A percentile compares a stretch with the other conserved stretches of the same genome.
Evolutionary conservation across 768 basidiomycete species (phyloP).

Genomic region (Kwoniella europaea): DNA sequence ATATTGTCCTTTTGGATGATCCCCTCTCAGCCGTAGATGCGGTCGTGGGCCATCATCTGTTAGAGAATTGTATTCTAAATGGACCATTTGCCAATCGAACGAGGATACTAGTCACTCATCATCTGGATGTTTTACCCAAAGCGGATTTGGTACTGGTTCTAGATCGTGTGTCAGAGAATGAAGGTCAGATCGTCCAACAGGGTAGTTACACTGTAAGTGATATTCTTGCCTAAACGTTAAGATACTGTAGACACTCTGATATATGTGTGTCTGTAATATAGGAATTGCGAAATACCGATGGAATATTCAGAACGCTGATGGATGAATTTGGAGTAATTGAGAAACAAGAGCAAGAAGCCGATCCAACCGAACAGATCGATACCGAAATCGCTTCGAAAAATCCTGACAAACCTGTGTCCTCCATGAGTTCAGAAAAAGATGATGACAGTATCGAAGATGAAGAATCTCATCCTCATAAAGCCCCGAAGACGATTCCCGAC

Average conservation of each 20-base stretch:
- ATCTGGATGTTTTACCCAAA: conserved; percentile 52
- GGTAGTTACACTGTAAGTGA: conserved; percentile 64
- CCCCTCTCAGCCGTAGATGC: conserved; percentile 77
- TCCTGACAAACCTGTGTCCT: no score
- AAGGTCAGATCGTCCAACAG: conserved; percentile 64
- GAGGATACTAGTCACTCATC: conserved; percentile 65
- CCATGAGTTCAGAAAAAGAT: no score
- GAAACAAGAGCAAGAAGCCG: conserved; percentile 1
- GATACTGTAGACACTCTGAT: background rate
- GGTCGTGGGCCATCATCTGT: conserved; percentile 70
- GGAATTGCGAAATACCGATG: conserved; percentile 30
- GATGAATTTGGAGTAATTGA: conserved; percentile 60
- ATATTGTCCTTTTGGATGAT: conserved; percentile 57
- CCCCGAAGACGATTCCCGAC: no score
- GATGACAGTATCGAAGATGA: background rate
- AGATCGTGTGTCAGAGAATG: conserved; percentile 35
- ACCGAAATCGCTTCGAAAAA: background rate
- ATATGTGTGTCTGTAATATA: conserved; percentile 1
- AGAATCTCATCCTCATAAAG: conserved; percentile 3
- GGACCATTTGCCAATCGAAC: conserved; percentile 64
- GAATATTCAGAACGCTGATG: conserved; percentile 48
- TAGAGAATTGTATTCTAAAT: conserved; percentile 66
- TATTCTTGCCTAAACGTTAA: background rate
- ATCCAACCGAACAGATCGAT: background rate
- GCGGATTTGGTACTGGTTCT: conserved; percentile 56